phyloP scores from a whole-genome alignment of 106 monocot genomes.

The Platanthera zijinensis region DNA sequence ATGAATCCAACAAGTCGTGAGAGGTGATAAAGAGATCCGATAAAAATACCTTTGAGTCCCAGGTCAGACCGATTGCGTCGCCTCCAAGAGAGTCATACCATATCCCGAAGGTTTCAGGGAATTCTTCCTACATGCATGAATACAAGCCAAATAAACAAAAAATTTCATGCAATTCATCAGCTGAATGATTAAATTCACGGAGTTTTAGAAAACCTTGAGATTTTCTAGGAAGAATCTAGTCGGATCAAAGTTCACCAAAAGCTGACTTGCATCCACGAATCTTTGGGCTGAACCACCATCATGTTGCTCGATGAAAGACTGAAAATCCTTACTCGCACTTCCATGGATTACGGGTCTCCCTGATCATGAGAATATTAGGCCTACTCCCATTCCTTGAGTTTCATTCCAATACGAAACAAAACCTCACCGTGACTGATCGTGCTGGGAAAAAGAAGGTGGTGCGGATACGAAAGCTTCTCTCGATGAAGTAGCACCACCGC shows the following conservation, averaged over 20 bases:
- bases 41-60: conserved; percentile 39
- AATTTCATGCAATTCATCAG: not conserved
- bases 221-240: conserved; percentile 62
- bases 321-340: conserved; percentile 63
- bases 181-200: not conserved
- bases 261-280: conserved; percentile 41
- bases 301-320: conserved; percentile 34
- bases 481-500: conserved; percentile 75
- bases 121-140: conserved; percentile 38
- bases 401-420: not conserved
- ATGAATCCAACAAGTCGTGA: not conserved
- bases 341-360: conserved; percentile 69
- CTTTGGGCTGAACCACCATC: conserved; percentile 12
- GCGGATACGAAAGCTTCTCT: conserved; percentile 62
- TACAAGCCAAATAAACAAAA: not conserved
- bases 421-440: conserved; percentile 46
- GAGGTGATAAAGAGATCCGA: conserved; percentile 12
- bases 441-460: conserved; percentile 66
- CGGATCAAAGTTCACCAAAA: conserved; percentile 89
- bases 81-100: conserved; percentile 93
- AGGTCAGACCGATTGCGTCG: conserved; percentile 82
- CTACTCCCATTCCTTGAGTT: not conserved
- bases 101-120: conserved; percentile 48
- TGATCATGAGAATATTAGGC: conserved; percentile 5
- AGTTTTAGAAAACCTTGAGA: conserved; percentile 38